Conservation (phyloP, 257 asterid species). For the Fraxinus americana region DNA sequence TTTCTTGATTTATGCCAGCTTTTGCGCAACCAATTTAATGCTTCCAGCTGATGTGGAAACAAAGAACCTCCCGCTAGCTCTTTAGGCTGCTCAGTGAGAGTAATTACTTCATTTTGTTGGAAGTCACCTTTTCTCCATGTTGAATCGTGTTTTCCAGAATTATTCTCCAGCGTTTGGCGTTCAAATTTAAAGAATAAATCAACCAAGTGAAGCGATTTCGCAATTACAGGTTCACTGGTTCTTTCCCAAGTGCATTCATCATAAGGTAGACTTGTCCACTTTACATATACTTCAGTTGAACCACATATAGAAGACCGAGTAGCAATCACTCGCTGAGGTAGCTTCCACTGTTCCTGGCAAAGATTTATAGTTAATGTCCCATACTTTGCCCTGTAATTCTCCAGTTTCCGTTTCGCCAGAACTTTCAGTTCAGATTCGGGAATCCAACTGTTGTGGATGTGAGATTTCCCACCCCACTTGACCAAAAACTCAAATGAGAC, state of each 20-base stretch:
- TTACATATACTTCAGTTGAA: slow-evolving; percentile 70
- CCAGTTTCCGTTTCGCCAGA: slow-evolving; percentile 83
- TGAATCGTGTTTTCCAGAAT: slow-evolving; percentile 46
- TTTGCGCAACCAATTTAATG: slow-evolving; percentile 95
- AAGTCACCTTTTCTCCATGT: slow-evolving; percentile 38
- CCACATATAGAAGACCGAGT: slow-evolving; percentile 65
- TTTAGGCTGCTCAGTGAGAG: slow-evolving; percentile 89
- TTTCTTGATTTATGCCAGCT: slow-evolving; percentile 92
- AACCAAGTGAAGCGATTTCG: slow-evolving; percentile 60
- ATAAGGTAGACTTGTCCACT: slow-evolving; percentile 88
- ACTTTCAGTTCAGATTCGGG: slow-evolving; percentile 81
- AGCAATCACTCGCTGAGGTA: slow-evolving; percentile 84
- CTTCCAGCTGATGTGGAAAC: slow-evolving; percentile 98
- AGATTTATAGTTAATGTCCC: slow-evolving; percentile 76
- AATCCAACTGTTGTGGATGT: slow-evolving; percentile 85
- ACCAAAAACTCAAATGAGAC: slow-evolving; percentile 77
- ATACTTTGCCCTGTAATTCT: slow-evolving; percentile 85
- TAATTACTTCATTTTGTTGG: slow-evolving; percentile 55
- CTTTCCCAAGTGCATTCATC: slow-evolving; percentile 99
- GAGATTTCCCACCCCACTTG: slow-evolving; percentile 96
- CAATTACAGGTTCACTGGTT: slow-evolving; percentile 68
- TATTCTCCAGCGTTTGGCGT: slow-evolving; percentile 58
- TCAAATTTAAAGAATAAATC: slow-evolving; percentile 75
- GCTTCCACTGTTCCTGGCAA: slow-evolving; percentile 89
- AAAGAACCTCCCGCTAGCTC: slow-evolving; percentile 82